These are phyloP conservation scores for Clonostachys chloroleuca DNA, from an alignment of 2,329 filamentous ascomycete species.

Conservation along the genomic window DNA sequence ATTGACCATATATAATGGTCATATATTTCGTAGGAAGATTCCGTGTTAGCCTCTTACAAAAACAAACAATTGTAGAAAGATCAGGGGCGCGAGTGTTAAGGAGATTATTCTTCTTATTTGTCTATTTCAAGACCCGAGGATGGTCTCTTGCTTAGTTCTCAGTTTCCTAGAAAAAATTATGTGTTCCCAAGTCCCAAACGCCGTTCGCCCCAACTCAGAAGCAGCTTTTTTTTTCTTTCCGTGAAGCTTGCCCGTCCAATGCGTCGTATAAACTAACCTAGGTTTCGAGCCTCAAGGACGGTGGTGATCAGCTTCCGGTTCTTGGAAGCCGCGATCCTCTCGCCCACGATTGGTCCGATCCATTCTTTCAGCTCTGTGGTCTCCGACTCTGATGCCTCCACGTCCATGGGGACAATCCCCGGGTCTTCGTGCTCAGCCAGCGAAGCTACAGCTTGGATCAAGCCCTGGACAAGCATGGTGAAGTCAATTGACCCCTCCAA, in stretches of 20 bases:
- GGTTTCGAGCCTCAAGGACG: slow-evolving; percentile 49
- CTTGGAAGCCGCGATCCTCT: slow-evolving; percentile 36
- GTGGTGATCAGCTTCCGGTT: slow-evolving; percentile 43
- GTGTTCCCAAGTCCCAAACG: no score
- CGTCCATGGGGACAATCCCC: slow-evolving; percentile 33
- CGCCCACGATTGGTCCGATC: slow-evolving; percentile 49
- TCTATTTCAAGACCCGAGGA: slow-evolving; percentile 1
- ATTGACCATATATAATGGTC: neutral
- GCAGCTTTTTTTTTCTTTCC: no score
- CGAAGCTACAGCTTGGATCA: slow-evolving; percentile 47
- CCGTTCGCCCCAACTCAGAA: no score
- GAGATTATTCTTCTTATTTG: no score
- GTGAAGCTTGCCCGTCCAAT: no score
- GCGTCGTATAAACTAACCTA: slow-evolving; percentile 27
- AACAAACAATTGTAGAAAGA: neutral
- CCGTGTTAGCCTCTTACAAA: neutral
- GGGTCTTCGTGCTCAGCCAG: slow-evolving; percentile 27
- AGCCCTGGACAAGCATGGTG: slow-evolving; percentile 51
- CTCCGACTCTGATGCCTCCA: slow-evolving; percentile 28
- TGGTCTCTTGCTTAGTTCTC: neutral
- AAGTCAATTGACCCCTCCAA: slow-evolving; percentile 43
- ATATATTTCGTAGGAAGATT: neutral
- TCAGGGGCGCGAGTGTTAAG: no score
- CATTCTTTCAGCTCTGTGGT: slow-evolving; percentile 45
- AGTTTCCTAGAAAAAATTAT: neutral